phyloP scores from a whole-genome alignment of 164 flowering plant genomes.

The Sextonia rubra region DNA sequence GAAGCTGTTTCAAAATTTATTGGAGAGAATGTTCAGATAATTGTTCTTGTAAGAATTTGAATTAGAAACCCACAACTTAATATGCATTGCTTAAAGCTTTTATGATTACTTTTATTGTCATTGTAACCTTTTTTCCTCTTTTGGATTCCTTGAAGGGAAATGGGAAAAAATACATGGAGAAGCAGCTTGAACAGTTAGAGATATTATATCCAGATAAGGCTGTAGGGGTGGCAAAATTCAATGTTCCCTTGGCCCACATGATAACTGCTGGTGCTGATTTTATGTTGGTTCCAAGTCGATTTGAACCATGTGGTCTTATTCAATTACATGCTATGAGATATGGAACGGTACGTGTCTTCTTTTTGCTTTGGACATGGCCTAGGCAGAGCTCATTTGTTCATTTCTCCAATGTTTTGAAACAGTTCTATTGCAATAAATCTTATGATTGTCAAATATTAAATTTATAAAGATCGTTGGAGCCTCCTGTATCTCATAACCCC shows the following conservation, averaged over 20 bases:
- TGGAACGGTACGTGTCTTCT: slow-evolving; percentile 58
- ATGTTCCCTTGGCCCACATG: slow-evolving; percentile 80
- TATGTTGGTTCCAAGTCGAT: slow-evolving; percentile 76
- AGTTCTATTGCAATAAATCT: no score
- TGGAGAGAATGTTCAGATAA: slow-evolving; percentile 57
- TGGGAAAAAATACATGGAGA: slow-evolving; percentile 80
- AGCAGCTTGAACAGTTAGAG: slow-evolving; percentile 70
- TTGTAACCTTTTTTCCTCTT: not conserved
- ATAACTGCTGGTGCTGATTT: slow-evolving; percentile 83
- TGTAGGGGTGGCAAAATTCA: slow-evolving; percentile 81
- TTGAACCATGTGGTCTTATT: slow-evolving; percentile 97
- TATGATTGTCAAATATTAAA: no score
- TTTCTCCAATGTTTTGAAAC: no score
- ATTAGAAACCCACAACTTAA: not conserved
- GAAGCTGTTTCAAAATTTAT: slow-evolving; percentile 65
- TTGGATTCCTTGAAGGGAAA: slow-evolving; percentile 57
- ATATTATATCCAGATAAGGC: slow-evolving; percentile 59
- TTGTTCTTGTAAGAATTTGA: slow-evolving; percentile 56
- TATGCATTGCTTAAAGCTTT: not conserved
- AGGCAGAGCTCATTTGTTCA: not conserved
- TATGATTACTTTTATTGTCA: not conserved
- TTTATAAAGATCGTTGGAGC: not conserved
- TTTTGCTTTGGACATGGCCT: not conserved
- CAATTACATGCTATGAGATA: slow-evolving; percentile 90
- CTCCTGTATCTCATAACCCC: not conserved